Conservation (phyloP, 2,329 filamentous ascomycete genomes). For the Daldinia eschscholtzii region DNA sequence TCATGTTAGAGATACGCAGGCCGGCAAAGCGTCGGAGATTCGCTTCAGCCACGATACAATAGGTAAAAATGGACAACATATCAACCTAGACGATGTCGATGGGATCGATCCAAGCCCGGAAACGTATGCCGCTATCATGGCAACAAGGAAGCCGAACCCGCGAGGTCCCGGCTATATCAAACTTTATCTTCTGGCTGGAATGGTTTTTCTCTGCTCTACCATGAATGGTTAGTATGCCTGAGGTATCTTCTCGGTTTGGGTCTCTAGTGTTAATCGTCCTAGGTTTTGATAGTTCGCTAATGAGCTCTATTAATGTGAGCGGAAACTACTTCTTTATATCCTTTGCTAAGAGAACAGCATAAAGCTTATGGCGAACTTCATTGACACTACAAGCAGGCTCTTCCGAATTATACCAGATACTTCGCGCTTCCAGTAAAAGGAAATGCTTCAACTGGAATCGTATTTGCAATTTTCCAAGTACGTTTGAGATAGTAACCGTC, state of each 20-base stretch:
- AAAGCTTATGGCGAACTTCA: not conserved
- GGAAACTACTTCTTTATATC: not conserved
- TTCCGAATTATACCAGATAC: constrained; percentile 58
- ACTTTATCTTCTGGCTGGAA: constrained; percentile 49
- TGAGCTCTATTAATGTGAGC: constrained; percentile 59
- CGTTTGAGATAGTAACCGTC: not conserved
- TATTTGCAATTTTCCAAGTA: constrained; percentile 59
- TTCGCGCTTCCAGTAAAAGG: constrained; percentile 55
- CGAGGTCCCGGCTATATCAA: constrained; percentile 50
- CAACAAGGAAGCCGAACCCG: constrained; percentile 50
- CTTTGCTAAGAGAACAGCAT: not conserved
- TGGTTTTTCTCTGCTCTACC: constrained; percentile 55
- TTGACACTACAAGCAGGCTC: constrained; percentile 36
- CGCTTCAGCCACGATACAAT: constrained; percentile 30
- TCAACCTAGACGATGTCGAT: constrained; percentile 25
- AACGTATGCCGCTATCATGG: constrained; percentile 53
- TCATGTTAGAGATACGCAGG: constrained; percentile 14
- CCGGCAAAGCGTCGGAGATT: constrained; percentile 17
- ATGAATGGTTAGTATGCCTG: constrained; percentile 54
- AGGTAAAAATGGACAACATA: constrained; percentile 12
- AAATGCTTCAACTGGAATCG: constrained; percentile 57
- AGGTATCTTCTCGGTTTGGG: not conserved
- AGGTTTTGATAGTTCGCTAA: constrained; percentile 59
- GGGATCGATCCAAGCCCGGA: constrained; percentile 40
- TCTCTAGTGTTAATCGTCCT: constrained; percentile 13